Percentiles rank a stretch among this genome's conserved stretches.
Conservation (phyloP, 2,329 filamentous ascomycete species). For the Kalaharituber pfeilii region DNA sequence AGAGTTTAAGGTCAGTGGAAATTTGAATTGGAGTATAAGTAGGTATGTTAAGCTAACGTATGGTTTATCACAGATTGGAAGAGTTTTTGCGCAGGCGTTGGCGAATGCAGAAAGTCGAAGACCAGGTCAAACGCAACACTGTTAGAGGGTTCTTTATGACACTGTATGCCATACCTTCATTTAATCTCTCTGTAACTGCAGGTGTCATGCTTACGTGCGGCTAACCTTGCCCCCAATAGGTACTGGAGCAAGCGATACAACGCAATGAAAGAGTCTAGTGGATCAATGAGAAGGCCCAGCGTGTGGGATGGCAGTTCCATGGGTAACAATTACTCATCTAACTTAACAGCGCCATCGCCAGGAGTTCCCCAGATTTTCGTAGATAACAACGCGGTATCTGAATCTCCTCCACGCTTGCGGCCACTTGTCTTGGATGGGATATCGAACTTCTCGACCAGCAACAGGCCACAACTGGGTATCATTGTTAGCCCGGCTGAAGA, state of each 20-base stretch:
- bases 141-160: constrained; percentile 95
- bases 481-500: background rate
- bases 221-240: constrained; percentile 9
- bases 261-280: background rate
- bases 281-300: constrained; percentile 10
- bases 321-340: too few relatives aligned
- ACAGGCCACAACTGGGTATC: background rate
- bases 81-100: constrained; percentile 85
- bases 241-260: constrained; percentile 20
- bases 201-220: background rate
- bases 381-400: constrained; percentile 2
- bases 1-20: constrained; percentile 58
- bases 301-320: constrained; percentile 13
- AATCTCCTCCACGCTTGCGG: background rate
- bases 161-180: constrained; percentile 33
- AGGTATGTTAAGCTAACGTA: constrained; percentile 23
- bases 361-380: constrained; percentile 12
- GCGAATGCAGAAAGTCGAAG: constrained; percentile 80
- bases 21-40: constrained; percentile 6
- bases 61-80: constrained; percentile 45
- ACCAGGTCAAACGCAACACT: constrained; percentile 75
- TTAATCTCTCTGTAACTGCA: background rate
- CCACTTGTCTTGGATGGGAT: background rate
- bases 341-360: background rate
- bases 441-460: background rate